Evolutionary conservation across 2,329 filamentous ascomycete species (phyloP), one percentile per base, ranked within the genome.

Genomic region (Dryadomyces quercivorus): DNA sequence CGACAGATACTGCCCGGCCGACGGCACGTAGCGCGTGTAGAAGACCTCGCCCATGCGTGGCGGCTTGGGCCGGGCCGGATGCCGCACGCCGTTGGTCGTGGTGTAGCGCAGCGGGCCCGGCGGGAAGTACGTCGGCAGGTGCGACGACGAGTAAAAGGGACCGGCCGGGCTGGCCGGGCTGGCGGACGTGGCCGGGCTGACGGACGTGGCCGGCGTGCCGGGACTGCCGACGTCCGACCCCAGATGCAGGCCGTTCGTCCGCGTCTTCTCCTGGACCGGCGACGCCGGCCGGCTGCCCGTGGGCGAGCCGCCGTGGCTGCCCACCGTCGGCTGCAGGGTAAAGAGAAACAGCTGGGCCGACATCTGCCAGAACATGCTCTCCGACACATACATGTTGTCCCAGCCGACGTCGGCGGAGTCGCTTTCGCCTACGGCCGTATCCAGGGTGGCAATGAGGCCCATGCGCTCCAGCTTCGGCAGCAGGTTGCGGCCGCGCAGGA

Each of bases 381-480:
- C 80, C 55, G 84, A 86, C 45, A 91, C 85, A 65, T 93, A 96
- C 85, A 95, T 91, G 51, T 80, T 73, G 31, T 75, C 75, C 87
- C 88, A 95, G 52, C 78, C 82, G 45, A 83, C 78, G 10, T 78
- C 74, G 40, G 76, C 74, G 78, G 46, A n/a, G n/a, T 40, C 36
- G 36, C 36, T 8, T 4, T 31, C 26, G 26, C 26, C 26, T 31
- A 31, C 26, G 26, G 80, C 78, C 0, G 87, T 88, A 62, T 94
- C 85, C 53, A 87, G 78, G 22, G 79, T 86, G 0, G 84, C 76
- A 51, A 96, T 82, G 52, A 97, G 69, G 1, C 91, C 90, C 90
- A 96, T 96, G 54, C 90, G 81, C 72, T 96, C 92, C 47, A 96
- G 79, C 73, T 96, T 95, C 22, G 88, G 87, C 46, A 96, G 78